phyloP scores from a whole-genome alignment of 495 filamentous ascomycete species.

The Penicillium riverlandense region DNA sequence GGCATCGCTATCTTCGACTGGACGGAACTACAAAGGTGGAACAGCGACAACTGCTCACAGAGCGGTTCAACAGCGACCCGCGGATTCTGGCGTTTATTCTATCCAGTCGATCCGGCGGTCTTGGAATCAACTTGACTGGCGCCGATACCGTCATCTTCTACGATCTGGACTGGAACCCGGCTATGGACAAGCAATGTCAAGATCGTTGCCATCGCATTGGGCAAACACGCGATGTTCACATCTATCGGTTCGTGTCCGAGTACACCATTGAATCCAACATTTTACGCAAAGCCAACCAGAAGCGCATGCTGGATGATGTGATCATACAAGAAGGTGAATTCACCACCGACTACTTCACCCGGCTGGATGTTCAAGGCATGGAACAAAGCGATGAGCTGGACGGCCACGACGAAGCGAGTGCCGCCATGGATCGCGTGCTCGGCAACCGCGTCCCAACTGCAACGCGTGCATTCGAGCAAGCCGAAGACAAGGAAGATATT shows the following conservation, averaged over 20 bases:
- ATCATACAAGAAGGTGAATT: slow-evolving; percentile 99
- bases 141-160: slow-evolving; percentile 99
- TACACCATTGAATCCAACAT: slow-evolving; percentile 99
- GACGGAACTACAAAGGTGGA: slow-evolving; percentile 94
- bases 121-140: slow-evolving; percentile 95
- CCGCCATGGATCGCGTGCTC: slow-evolving; percentile 83
- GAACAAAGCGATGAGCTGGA: slow-evolving; percentile 54
- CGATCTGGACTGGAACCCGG: slow-evolving; percentile 98
- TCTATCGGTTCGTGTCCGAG: slow-evolving; percentile 94
- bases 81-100: slow-evolving; percentile 93
- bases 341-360: slow-evolving; percentile 95
- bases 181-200: slow-evolving; percentile 99
- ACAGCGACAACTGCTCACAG: slow-evolving; percentile 89
- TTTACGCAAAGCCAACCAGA: slow-evolving; percentile 90
- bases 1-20: slow-evolving; percentile 90
- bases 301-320: slow-evolving; percentile 94
- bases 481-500: slow-evolving; percentile 89
- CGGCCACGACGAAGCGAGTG: slow-evolving; percentile 57
- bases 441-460: slow-evolving; percentile 48
- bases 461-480: slow-evolving; percentile 68
- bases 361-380: slow-evolving; percentile 61
- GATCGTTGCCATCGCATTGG: slow-evolving; percentile 97
- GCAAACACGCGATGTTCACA: slow-evolving; percentile 95
- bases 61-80: slow-evolving; percentile 92
- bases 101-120: slow-evolving; percentile 85